Percentiles rank a stretch among this genome's conserved stretches.
Conservation (phyloP, 73 alveolate species). For the Loxodes magnus region DNA sequence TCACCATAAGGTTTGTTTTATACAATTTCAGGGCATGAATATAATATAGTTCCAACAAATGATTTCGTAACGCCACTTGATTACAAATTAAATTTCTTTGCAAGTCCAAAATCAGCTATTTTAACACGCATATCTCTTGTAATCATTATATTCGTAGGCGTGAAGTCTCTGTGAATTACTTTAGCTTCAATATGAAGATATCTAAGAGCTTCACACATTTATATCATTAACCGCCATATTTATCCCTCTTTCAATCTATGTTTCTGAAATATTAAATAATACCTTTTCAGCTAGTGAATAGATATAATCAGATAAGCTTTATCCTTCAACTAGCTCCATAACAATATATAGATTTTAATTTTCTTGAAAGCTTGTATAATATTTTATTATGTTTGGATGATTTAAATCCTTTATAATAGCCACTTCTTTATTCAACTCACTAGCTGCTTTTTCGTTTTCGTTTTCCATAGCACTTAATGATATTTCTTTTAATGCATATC, state of each 20-base stretch:
- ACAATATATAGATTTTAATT: slow-evolving; percentile 72
- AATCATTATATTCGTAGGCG: slow-evolving; percentile 79
- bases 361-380: slow-evolving; percentile 77
- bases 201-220: slow-evolving; percentile 52
- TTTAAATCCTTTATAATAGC: slow-evolving; percentile 66
- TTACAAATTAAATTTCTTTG: slow-evolving; percentile 64
- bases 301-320: slow-evolving; percentile 69
- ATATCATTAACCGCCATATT: slow-evolving; percentile 74
- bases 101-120: slow-evolving; percentile 93
- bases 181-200: slow-evolving; percentile 63
- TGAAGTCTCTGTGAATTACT: slow-evolving; percentile 88
- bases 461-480: slow-evolving; percentile 38
- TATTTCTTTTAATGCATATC: slow-evolving; percentile 74
- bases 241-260: slow-evolving; percentile 79
- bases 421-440: slow-evolving; percentile 72
- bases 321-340: slow-evolving; percentile 90
- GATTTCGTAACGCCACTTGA: slow-evolving; percentile 42
- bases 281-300: slow-evolving; percentile 59
- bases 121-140: slow-evolving; percentile 65
- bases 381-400: slow-evolving; percentile 87
- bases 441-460: slow-evolving; percentile 30
- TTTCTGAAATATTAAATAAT: no score
- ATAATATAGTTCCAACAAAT: slow-evolving; percentile 73
- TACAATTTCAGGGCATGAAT: slow-evolving; percentile 76
- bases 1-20: slow-evolving; percentile 48